phyloP scores from a whole-genome alignment of 305 asterid species.

The Stenogyne calaminthoides region DNA sequence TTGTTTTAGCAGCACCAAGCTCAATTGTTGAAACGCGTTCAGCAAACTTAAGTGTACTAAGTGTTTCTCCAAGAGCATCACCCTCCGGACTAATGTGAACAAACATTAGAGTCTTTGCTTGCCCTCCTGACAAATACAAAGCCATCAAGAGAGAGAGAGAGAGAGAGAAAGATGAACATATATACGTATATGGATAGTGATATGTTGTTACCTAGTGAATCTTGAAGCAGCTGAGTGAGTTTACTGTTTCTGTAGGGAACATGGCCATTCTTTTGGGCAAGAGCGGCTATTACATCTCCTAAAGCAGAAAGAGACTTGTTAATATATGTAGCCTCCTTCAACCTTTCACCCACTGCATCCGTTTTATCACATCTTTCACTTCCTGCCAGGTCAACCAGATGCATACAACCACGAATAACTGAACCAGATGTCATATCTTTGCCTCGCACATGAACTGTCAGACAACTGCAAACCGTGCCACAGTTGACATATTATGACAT shows the following conservation, averaged over 20 bases:
- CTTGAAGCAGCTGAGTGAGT: conserved; percentile 90
- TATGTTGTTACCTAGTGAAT: conserved; percentile 64
- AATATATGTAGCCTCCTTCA: conserved; percentile 86
- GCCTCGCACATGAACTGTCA: conserved; percentile 86
- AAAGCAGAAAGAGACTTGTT: conserved; percentile 85
- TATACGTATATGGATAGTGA: not conserved
- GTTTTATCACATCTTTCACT: conserved; percentile 83
- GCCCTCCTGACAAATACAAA: conserved; percentile 59
- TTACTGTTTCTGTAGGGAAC: conserved; percentile 86
- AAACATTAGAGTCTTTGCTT: conserved; percentile 92
- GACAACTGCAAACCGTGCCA: conserved; percentile 54
- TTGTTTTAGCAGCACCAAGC: conserved; percentile 82
- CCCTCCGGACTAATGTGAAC: conserved; percentile 90
- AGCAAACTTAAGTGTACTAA: conserved; percentile 93
- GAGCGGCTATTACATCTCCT: conserved; percentile 84
- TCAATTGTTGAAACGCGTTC: conserved; percentile 89
- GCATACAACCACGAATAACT: conserved; percentile 78
- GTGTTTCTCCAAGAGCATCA: conserved; percentile 77
- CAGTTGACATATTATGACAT: conserved; percentile 2
- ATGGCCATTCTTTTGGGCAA: conserved; percentile 69
- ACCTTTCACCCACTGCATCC: conserved; percentile 76
- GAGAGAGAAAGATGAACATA: not conserved
- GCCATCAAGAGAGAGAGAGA: not conserved
- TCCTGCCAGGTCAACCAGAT: conserved; percentile 91
- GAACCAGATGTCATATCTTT: conserved; percentile 66